Evolutionary conservation across 345 rosid genomes (phyloP).

Genomic region (Populus nigra): DNA sequence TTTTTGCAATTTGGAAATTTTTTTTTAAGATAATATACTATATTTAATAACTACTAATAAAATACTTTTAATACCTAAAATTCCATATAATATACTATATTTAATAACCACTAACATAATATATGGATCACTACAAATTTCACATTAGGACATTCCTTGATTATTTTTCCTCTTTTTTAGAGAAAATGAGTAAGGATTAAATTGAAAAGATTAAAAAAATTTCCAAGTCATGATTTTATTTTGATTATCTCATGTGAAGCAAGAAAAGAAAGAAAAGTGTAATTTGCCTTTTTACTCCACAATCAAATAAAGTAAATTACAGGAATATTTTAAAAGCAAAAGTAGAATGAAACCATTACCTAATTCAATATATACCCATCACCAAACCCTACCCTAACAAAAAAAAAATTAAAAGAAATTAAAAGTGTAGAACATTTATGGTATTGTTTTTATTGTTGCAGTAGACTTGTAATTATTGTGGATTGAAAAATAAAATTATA

Average conservation of each 20-base stretch:
- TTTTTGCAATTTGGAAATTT: too few relatives aligned
- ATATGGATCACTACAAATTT: too few relatives aligned
- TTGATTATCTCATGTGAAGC: neutral
- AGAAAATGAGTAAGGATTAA: too few relatives aligned
- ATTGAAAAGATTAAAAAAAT: too few relatives aligned
- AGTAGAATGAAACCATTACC: neutral
- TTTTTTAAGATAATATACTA: too few relatives aligned
- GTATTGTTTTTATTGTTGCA: too few relatives aligned
- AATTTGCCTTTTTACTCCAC: neutral
- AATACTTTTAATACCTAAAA: too few relatives aligned
- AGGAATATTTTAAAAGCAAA: neutral
- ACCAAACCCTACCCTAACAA: constrained; percentile 6
- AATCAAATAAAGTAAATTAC: neutral
- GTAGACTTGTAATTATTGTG: fast-evolving
- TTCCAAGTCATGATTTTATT: neutral
- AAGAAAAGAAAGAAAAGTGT: neutral
- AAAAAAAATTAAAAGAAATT: neutral
- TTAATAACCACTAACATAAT: too few relatives aligned
- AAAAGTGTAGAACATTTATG: neutral
- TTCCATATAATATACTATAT: too few relatives aligned
- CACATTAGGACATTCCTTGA: too few relatives aligned
- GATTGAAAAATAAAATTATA: too few relatives aligned
- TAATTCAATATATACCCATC: neutral
- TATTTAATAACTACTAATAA: too few relatives aligned
- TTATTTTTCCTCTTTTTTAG: fast-evolving